A percentile compares a stretch with the other conserved stretches of the same genome.
These are phyloP conservation scores for Candida gorgasii DNA, from an alignment of 805 yeast species.

Conservation along the genomic window DNA sequence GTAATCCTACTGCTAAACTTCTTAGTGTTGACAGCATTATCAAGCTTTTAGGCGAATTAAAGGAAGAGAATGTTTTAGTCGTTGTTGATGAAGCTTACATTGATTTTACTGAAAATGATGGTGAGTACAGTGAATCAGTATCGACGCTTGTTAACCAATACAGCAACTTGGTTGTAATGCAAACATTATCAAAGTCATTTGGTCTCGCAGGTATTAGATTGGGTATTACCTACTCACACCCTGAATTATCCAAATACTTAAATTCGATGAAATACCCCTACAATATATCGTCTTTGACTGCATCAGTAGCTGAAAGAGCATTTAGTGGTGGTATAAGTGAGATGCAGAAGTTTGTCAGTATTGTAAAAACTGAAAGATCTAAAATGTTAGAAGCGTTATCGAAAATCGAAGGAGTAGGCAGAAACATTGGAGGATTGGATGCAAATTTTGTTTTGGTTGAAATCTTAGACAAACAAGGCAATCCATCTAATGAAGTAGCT, in stretches of 20 bases:
- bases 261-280: slow-evolving; percentile 96
- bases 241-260: slow-evolving; percentile 61
- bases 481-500: slow-evolving; percentile 71
- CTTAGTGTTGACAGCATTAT: slow-evolving; percentile 42
- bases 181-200: slow-evolving; percentile 91
- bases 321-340: slow-evolving; percentile 53
- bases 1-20: slow-evolving; percentile 87
- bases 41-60: slow-evolving; percentile 47
- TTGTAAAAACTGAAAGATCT: slow-evolving; percentile 56
- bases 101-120: slow-evolving; percentile 58
- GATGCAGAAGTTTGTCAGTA: slow-evolving; percentile 57
- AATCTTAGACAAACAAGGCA: slow-evolving; percentile 59
- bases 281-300: slow-evolving; percentile 80
- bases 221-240: slow-evolving; percentile 73
- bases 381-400: slow-evolving; percentile 55
- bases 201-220: slow-evolving; percentile 94
- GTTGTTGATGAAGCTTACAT: slow-evolving; percentile 95
- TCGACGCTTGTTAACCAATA: slow-evolving; percentile 77
- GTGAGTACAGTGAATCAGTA: slow-evolving; percentile 43
- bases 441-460: slow-evolving; percentile 83
- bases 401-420: slow-evolving; percentile 63
- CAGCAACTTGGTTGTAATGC: slow-evolving; percentile 84
- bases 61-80: slow-evolving; percentile 71
- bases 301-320: slow-evolving; percentile 76
- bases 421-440: slow-evolving; percentile 78